phyloP scores from a whole-genome alignment of 306 rosid species.

The Castanea mollissima region DNA sequence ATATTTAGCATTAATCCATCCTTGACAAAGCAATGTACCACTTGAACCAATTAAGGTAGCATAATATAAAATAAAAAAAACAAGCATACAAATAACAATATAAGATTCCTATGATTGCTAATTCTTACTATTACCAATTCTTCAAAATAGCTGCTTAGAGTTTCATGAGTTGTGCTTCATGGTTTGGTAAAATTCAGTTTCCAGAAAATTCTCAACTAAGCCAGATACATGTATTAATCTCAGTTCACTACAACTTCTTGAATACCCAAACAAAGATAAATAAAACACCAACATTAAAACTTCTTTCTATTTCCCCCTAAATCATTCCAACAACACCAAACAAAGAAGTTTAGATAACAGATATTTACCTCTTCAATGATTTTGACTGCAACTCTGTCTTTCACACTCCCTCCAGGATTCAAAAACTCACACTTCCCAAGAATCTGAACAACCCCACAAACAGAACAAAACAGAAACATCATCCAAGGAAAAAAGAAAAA shows the following conservation, averaged over 20 bases:
- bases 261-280: background rate
- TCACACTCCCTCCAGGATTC: constrained; percentile 97
- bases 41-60: too few species aligned
- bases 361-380: constrained; percentile 72
- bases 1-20: too few species aligned
- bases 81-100: too few species aligned
- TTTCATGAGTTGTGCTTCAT: background rate
- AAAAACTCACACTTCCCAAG: constrained; percentile 92
- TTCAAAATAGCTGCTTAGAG: too few species aligned
- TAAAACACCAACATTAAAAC: background rate
- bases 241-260: background rate
- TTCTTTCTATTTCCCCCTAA: background rate
- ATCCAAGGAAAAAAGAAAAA: background rate
- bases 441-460: constrained; percentile 43
- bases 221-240: background rate
- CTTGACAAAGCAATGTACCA: too few species aligned
- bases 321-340: background rate
- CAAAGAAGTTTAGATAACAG: background rate
- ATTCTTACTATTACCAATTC: too few species aligned
- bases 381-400: constrained; percentile 83
- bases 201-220: background rate
- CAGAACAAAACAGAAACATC: background rate
- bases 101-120: too few species aligned
- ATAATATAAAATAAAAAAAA: too few species aligned
- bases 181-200: background rate